Conservation (phyloP, 768 basidiomycete species). For the Amanita molliuscula region DNA sequence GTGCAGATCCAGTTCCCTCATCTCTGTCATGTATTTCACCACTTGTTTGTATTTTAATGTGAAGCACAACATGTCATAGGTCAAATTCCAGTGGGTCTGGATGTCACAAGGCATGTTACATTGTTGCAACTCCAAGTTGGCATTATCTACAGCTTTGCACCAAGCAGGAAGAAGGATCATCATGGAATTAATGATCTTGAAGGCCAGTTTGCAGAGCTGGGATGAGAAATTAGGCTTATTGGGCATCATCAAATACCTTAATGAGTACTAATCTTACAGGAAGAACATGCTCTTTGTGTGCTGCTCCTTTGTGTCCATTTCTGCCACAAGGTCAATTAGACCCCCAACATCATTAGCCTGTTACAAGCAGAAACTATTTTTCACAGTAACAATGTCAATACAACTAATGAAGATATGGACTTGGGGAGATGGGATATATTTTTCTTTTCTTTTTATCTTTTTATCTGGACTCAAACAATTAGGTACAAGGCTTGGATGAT, state of each 20-base stretch:
- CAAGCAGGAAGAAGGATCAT: not conserved
- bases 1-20: not conserved
- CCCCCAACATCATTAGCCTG: not conserved
- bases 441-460: too few relatives aligned
- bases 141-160: not conserved
- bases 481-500: too few relatives aligned
- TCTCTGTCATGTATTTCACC: not conserved
- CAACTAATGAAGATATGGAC: too few relatives aligned
- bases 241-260: not conserved
- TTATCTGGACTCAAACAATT: too few relatives aligned
- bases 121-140: not conserved
- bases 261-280: constrained; percentile 2
- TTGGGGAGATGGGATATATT: too few relatives aligned
- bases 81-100: not conserved
- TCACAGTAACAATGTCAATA: too few relatives aligned
- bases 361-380: too few relatives aligned
- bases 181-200: not conserved
- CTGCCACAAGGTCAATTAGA: not conserved
- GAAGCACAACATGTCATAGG: not conserved
- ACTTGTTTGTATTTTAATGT: not conserved
- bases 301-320: not conserved
- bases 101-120: not conserved
- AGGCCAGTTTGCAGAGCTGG: not conserved
- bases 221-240: not conserved
- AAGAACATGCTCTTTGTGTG: not conserved